Conservation (phyloP, 2,329 filamentous ascomycete species). For the Diaporthe caulivora region DNA sequence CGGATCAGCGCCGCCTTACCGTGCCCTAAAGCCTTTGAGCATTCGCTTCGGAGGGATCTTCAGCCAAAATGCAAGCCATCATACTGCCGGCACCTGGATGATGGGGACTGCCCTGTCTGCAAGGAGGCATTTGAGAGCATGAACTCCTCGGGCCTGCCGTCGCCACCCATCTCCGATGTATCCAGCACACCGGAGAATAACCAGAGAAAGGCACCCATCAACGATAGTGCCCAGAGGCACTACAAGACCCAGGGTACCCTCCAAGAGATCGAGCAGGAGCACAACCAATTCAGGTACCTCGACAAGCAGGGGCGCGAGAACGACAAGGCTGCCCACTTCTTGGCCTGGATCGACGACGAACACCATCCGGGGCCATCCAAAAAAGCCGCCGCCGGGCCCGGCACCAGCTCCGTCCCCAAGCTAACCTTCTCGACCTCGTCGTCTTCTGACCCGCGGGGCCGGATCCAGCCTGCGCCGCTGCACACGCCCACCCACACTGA, state of each 20-base stretch:
- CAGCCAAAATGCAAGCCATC: background rate
- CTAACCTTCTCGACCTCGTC: too few species aligned
- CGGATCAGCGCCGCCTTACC: background rate
- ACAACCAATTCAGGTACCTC: background rate
- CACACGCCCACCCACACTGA: background rate
- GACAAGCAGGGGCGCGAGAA: background rate
- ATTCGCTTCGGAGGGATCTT: background rate
- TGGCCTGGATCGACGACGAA: background rate
- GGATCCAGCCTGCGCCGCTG: background rate
- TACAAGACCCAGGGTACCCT: background rate
- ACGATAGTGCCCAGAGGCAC: background rate
- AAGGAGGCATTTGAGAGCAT: background rate
- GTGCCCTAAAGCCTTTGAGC: background rate
- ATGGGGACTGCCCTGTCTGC: background rate
- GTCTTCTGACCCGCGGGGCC: background rate
- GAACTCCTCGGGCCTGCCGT: too few species aligned
- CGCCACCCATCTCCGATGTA: too few species aligned
- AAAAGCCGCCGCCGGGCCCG: too few species aligned
- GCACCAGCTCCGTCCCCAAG: too few species aligned
- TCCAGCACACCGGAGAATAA: too few species aligned
- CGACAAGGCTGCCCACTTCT: background rate
- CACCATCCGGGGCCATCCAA: background rate
- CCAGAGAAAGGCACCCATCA: background rate
- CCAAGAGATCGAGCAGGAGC: background rate
- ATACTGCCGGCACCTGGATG: rapidly evolving